Conservation (phyloP, 108 stramenopile genomes). For the Hondaea fermentalgiana region DNA sequence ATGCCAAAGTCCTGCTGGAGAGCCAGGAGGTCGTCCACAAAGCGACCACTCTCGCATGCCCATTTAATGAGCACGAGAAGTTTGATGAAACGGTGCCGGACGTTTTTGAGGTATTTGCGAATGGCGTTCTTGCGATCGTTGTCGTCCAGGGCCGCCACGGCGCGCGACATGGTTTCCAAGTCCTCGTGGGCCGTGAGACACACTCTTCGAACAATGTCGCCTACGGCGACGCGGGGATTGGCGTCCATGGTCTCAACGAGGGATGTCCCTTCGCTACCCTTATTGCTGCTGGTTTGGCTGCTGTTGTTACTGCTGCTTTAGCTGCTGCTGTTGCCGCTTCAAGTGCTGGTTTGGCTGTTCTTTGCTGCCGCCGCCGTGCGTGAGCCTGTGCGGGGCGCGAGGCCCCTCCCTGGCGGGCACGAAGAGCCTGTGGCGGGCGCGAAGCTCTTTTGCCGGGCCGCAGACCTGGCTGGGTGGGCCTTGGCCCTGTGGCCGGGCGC, state of each 20-base stretch:
- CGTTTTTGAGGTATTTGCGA: neutral
- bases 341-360: too few species aligned
- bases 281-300: too few species aligned
- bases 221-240: neutral
- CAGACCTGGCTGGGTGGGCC: too few species aligned
- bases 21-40: neutral
- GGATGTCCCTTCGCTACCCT: too few species aligned
- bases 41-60: neutral
- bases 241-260: neutral
- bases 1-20: neutral
- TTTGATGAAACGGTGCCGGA: neutral
- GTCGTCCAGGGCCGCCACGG: neutral
- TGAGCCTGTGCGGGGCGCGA: too few species aligned
- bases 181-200: neutral
- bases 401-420: too few species aligned
- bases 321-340: too few species aligned
- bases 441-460: too few species aligned
- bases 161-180: neutral
- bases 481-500: too few species aligned
- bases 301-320: too few species aligned
- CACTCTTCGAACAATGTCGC: neutral
- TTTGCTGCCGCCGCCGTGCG: too few species aligned
- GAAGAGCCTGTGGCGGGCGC: too few species aligned
- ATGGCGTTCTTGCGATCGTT: neutral
- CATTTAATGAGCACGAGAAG: neutral